Evolutionary conservation across 306 rosid genomes (phyloP).

Genomic region (Cicer judaicum): DNA sequence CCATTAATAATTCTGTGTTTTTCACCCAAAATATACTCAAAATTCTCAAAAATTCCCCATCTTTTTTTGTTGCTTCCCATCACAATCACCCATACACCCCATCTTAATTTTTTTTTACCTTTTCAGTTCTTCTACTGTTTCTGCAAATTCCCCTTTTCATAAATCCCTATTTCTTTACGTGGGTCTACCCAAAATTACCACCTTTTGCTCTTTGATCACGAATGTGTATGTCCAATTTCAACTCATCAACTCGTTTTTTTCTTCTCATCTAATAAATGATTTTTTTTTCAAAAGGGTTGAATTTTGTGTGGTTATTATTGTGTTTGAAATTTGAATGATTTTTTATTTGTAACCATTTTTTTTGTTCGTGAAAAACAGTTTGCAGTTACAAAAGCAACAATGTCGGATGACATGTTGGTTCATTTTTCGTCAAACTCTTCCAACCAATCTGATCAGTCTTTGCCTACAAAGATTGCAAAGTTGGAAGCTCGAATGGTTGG

Average conservation of each 20-base stretch:
- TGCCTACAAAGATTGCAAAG: slow-evolving; percentile 95
- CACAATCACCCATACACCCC: slow-evolving; percentile 15
- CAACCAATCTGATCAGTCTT: slow-evolving; percentile 96
- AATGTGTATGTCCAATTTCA: slow-evolving; percentile 46
- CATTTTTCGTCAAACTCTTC: slow-evolving; percentile 98
- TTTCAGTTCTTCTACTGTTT: slow-evolving; percentile 33
- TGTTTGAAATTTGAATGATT: slow-evolving; percentile 48
- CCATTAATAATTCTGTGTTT: slow-evolving; percentile 25
- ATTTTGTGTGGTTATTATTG: slow-evolving; percentile 38
- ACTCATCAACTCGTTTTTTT: slow-evolving; percentile 30
- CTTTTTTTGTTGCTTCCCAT: background rate
- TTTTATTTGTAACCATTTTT: slow-evolving; percentile 21
- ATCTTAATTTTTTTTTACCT: slow-evolving; percentile 30
- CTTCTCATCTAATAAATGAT: slow-evolving; percentile 1
- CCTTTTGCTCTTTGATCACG: slow-evolving; percentile 43
- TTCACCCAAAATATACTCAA: slow-evolving; percentile 8
- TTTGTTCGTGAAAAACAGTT: slow-evolving; percentile 40
- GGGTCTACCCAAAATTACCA: slow-evolving; percentile 27
- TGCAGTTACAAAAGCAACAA: slow-evolving; percentile 51
- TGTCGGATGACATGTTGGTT: slow-evolving; percentile 94
- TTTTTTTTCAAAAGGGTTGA: background rate
- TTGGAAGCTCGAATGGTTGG: slow-evolving; percentile 98
- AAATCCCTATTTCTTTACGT: slow-evolving; percentile 38
- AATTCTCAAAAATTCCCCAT: too few relatives aligned
- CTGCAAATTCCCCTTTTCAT: slow-evolving; percentile 34